Percentiles rank a stretch among this genome's conserved stretches.
Conservation (phyloP, 2,329 filamentous ascomycete genomes). For the Colletotrichum tabaci region DNA sequence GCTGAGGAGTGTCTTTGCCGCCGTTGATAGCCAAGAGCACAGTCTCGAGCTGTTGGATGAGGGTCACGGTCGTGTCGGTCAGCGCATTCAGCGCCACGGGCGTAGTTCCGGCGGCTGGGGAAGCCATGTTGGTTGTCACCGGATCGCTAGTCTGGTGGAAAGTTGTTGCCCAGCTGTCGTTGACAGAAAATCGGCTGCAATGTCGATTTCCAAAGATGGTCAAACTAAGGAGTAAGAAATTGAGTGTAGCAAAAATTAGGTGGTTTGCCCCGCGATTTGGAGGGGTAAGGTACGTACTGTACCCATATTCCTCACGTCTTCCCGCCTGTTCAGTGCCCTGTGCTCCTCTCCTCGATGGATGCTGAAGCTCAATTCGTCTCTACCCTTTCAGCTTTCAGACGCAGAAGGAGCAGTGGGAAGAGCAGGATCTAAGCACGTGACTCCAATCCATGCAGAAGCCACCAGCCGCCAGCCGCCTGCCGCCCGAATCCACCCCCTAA, state of each 20-base stretch:
- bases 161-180: background rate
- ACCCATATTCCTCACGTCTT: background rate
- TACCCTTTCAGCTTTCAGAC: background rate
- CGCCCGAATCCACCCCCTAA: background rate
- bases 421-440: conserved; percentile 27
- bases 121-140: conserved; percentile 14
- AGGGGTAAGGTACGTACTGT: conserved; percentile 42
- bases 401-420: background rate
- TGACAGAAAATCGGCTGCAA: background rate
- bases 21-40: conserved; percentile 58
- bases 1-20: conserved; percentile 41
- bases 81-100: conserved; percentile 57
- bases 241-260: conserved; percentile 23
- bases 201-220: background rate
- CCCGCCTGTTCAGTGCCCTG: background rate
- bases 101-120: conserved; percentile 45
- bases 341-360: no score
- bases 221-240: background rate
- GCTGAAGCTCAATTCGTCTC: no score
- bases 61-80: conserved; percentile 53
- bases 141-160: background rate
- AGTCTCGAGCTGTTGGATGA: conserved; percentile 61
- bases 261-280: conserved; percentile 44
- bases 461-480: conserved; percentile 1
- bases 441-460: conserved; percentile 1